Evolutionary conservation across 768 basidiomycete species (phyloP).

Genomic region (Mrakia frigida): DNA sequence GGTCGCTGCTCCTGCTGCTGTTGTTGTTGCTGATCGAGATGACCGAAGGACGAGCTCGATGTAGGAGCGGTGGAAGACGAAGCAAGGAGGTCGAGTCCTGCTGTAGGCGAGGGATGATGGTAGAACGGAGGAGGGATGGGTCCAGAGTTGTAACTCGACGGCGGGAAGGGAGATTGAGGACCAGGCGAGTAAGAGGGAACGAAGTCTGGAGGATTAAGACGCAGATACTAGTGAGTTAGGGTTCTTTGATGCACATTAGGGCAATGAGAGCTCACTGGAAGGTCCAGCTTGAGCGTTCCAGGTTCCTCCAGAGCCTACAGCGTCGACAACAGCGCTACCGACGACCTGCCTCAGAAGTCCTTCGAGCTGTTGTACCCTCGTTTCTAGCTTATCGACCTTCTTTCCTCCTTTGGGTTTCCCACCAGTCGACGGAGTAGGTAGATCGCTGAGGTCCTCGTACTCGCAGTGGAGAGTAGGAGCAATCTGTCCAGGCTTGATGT

Average conservation of each 20-base stretch:
- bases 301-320: background rate
- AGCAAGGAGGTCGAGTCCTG: conserved; percentile 7
- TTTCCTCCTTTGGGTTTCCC: conserved; percentile 1
- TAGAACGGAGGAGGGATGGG: background rate
- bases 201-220: background rate
- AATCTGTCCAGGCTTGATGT: conserved; percentile 6
- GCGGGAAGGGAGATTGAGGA: background rate
- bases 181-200: background rate
- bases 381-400: conserved; percentile 13
- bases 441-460: background rate
- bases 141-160: background rate
- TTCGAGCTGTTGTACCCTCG: conserved; percentile 14
- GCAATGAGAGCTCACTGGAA: conserved; percentile 9
- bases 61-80: background rate
- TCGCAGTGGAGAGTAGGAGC: background rate
- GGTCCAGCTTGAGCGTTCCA: conserved; percentile 14
- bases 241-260: too few species aligned
- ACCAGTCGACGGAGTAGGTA: background rate
- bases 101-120: background rate
- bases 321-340: background rate
- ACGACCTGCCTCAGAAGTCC: conserved; percentile 15
- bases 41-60: background rate
- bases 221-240: too few species aligned
- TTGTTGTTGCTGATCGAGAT: background rate
- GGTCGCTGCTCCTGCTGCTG: background rate